Conservation (phyloP, 148 eudicot species). For the Arbutus unedo region DNA sequence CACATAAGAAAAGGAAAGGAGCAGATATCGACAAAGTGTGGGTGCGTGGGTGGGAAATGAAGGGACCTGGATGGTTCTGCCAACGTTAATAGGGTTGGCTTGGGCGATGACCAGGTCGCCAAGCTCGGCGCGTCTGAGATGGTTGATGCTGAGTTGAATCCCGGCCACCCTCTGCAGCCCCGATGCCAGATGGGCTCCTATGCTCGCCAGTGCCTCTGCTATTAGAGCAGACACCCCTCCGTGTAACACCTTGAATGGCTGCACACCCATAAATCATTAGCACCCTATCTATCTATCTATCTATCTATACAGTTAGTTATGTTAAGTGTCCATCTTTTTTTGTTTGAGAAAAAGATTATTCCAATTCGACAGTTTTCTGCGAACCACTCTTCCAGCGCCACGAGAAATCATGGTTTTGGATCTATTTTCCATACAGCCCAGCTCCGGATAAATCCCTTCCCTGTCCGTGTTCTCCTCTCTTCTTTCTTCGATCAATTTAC, state of each 20-base stretch:
- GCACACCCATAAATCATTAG: constrained; percentile 1
- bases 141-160: constrained; percentile 65
- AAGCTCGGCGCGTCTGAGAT: constrained; percentile 50
- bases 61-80: constrained; percentile 62
- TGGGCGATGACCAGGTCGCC: constrained; percentile 68
- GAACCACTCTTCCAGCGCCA: no score
- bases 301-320: no score
- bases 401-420: no score
- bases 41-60: background rate
- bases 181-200: constrained; percentile 69
- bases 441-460: no score
- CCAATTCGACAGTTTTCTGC: no score
- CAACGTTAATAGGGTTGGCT: constrained; percentile 58
- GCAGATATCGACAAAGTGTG: background rate
- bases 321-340: no score
- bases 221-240: constrained; percentile 82
- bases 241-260: constrained; percentile 81
- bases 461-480: no score
- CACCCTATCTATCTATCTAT: no score
- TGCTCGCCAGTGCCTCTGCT: constrained; percentile 67
- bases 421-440: no score
- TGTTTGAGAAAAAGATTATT: no score
- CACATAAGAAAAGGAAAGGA: no score
- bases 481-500: no score
- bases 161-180: constrained; percentile 75